Evolutionary conservation across 106 monocot species (phyloP), one percentile per base, ranked within the genome.

Genomic region (Hemerocallis citrina): DNA sequence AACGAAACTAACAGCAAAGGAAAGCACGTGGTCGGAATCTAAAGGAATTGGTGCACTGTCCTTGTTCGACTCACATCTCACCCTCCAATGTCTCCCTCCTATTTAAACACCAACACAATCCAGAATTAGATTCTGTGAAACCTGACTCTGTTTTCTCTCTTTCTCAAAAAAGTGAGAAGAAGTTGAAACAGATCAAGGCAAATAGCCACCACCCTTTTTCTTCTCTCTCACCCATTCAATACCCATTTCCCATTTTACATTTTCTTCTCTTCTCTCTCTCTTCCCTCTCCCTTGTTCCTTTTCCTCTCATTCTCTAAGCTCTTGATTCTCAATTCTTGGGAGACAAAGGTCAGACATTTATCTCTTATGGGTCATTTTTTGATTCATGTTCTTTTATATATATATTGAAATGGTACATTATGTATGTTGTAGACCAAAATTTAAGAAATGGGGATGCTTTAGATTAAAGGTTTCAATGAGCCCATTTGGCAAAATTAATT

Each of bases 141-240:
- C n/a, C n/a, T n/a, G n/a, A n/a, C n/a, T n/a, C n/a, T n/a, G n/a
- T n/a, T n/a, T n/a, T n/a, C n/a, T n/a, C n/a, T n/a, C n/a, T n/a
- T n/a, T n/a, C n/a, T n/a, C n/a, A n/a, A n/a, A n/a, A n/a, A n/a
- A n/a, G n/a, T n/a, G n/a, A n/a, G n/a, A n/a, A n/a, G n/a, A n/a
- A n/a, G n/a, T n/a, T n/a, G n/a, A n/a, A n/a, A n/a, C n/a, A n/a
- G n/a, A n/a, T n/a, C n/a, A n/a, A n/a, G n/a, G n/a, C n/a, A n/a
- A n/a, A n/a, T n/a, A n/a, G n/a, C n/a, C n/a, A n/a, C 54, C 54
- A 29, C 54, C 29, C 54, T 31, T 7, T 54, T 54, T 29, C n/a
- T n/a, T 31, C 31, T 30, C 54, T 54, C 54, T 9, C 25, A 54
- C 54, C 25, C 54, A 31, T 31, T 19, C 54, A 16, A 13, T 54